Evolutionary conservation across 805 yeast species (phyloP), one percentile per base, ranked within the genome.

Genomic region (Dipodascus geniculatus): DNA sequence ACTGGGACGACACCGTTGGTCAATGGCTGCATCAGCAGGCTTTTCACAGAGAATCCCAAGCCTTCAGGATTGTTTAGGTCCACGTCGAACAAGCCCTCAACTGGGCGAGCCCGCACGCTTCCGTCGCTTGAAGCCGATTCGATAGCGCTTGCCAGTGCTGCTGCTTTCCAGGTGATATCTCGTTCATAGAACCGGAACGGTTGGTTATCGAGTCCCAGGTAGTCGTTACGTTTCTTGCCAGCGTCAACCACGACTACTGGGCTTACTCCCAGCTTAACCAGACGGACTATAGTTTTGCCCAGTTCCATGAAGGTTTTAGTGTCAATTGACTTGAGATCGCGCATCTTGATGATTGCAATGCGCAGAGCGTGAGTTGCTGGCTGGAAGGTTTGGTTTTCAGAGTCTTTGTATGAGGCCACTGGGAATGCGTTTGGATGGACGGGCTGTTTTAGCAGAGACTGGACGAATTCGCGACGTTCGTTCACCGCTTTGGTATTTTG

Each of bases 161-260:
- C 52, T 42, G 57, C 57, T 48, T 57, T 56, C 51, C 57, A 54
- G 49, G 57, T 22, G 48, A 61, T 53, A 17, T 49, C 51, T 44
- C 55, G 53, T 57, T 62, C 56, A 65, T 71, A 55, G 60, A 67
- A 57, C 31, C 55, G 42, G 52, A 58, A 64, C 49, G 58, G 61
- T 50, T 50, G 53, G 56, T 51, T 57, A 24, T 53, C 59, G 51
- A 56, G 52, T 20, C 61, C 59, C 35, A 63, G 52, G 50, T 52
- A 65, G 23, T 56, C 59, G 14, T 54, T 47, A 24, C 68, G 58
- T 42, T 65, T 65, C 6, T 60, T 60, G 20, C 65, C 66, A 11
- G 71, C 68, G 50, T 82, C 89, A 24, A 85, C 60, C 1, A 87
- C 69, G 35, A 87, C 73, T 0, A 89, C 69, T 0, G 96, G 95